Evolutionary conservation across 345 rosid genomes (phyloP).

Genomic region (Eucalyptus pumila): DNA sequence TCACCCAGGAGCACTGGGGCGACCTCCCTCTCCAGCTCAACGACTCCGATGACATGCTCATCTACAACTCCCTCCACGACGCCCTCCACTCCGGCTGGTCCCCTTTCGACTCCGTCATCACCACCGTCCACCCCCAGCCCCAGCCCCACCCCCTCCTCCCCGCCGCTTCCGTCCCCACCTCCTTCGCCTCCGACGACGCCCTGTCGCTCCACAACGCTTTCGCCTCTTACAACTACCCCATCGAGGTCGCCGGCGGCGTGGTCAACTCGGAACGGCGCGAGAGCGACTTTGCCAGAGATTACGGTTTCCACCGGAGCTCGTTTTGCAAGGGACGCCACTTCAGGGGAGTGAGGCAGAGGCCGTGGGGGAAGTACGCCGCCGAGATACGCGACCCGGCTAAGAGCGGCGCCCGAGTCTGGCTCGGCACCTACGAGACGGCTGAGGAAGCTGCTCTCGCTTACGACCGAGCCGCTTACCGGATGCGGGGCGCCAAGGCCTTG

Average conservation of each 20-base stretch:
- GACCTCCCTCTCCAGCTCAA: constrained; percentile 39
- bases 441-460: constrained; percentile 74
- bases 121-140: neutral
- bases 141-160: neutral
- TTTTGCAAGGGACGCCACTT: constrained; percentile 30
- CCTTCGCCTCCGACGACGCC: neutral
- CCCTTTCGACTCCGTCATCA: constrained; percentile 7
- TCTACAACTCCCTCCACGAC: constrained; percentile 41
- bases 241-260: neutral
- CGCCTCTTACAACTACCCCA: neutral
- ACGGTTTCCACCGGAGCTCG: neutral
- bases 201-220: neutral
- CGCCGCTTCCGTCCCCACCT: neutral
- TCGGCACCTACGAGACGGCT: constrained; percentile 61
- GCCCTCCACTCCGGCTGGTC: constrained; percentile 46
- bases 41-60: constrained; percentile 50
- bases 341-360: constrained; percentile 67
- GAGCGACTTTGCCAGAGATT: neutral
- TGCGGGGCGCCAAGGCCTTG: constrained; percentile 59
- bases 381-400: constrained; percentile 68
- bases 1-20: constrained; percentile 45
- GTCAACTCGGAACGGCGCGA: neutral
- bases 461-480: constrained; percentile 52
- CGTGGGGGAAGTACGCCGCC: constrained; percentile 79
- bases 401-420: constrained; percentile 64